Conservation (phyloP, 352 stramenopile genomes). For the Phytopythium litorale region DNA sequence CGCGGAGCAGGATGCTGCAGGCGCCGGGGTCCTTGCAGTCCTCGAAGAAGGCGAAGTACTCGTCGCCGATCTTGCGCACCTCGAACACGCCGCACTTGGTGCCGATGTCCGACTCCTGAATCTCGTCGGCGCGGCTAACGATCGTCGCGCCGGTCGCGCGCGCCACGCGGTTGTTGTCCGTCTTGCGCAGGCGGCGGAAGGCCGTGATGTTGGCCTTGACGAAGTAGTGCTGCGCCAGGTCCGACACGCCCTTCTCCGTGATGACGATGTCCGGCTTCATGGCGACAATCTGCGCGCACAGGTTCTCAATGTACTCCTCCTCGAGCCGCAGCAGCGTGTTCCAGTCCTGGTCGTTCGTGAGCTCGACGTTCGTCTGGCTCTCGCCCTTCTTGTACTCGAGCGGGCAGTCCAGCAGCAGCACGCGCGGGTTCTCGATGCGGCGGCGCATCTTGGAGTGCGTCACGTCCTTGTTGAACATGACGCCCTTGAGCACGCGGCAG, state of each 20-base stretch:
- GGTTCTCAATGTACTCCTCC: conserved; percentile 99
- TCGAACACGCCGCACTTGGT: conserved; percentile 99
- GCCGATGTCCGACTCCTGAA: conserved; percentile 98
- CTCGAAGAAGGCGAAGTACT: conserved; percentile 99
- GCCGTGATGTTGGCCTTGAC: conserved; percentile 98
- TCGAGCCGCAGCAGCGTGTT: conserved; percentile 98
- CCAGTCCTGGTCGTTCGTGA: conserved; percentile 98
- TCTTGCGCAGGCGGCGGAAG: conserved; percentile 99
- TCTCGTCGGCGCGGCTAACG: conserved; percentile 97
- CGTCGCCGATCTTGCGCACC: conserved; percentile 89
- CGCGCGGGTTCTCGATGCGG: conserved; percentile 97
- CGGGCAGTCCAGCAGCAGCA: conserved; percentile 98
- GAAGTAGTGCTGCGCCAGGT: conserved; percentile 99
- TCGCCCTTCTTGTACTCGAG: conserved; percentile 99
- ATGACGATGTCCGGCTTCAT: conserved; percentile 99
- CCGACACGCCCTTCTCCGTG: conserved; percentile 99
- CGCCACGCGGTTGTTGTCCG: conserved; percentile 99
- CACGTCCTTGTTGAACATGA: conserved; percentile 99
- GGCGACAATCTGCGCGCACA: conserved; percentile 98
- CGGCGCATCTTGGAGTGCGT: conserved; percentile 99
- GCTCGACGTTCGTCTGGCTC: conserved; percentile 96
- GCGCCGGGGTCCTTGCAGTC: conserved; percentile 98
- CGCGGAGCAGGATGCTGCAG: conserved; percentile 97
- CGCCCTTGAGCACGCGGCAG: conserved; percentile 94
- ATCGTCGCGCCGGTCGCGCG: conserved; percentile 97